Base-by-base conservation (phyloP, 164 flowering plant genomes). In the Vitis cinerea region DNA sequence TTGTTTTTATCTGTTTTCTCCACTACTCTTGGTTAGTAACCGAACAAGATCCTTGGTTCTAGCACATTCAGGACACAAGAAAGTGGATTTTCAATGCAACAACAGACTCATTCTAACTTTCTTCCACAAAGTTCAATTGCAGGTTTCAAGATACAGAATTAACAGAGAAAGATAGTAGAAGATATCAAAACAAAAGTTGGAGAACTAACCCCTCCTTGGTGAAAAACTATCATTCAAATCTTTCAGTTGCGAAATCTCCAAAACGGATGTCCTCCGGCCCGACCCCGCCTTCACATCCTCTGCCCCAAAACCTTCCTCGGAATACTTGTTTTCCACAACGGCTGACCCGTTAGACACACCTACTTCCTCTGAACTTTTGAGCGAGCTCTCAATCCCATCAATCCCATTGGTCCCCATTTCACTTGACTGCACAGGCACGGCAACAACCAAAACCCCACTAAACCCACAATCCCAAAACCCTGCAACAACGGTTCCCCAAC, bases 381-480 rank as follows among this genome's bases (percentile, higher is more conserved):
- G 13, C 44, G 66, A 59, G 58, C 77, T 72, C 60, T 69, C 75
- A 67, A 66, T 27, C 63, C 80, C 82, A 61, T 69, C 75, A 67
- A 66, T 27, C 63, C 80, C 82, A 67, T 77, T 74, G 69, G 82
- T 72, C 65, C 78, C 79, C 89, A 85, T 85, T 73, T 68, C 72
- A 65, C 68, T 74, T 9, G 50, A 37, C 27, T 47, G 4, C 17
- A 9, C 23, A 59, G 48, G 29, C 53, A 61, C 63, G 31, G 13
- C 1, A 54, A 16, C 53, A 52, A 31, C 14, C 58, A 50, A 15
- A 52, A 30, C 15, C 64, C 50, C 47, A 64, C 64, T 9, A 55
- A 31, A 48, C 44, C 31, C 57, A 14, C 57, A 47, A 59, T 29
- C 47, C 54, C 70, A 63, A 61, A 62, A 49, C 51, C 61, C 65